Percentiles rank a stretch among this genome's conserved stretches.
These are phyloP conservation scores for Breynia disticha DNA, from an alignment of 441 rosid genomes.

Conservation along the genomic window DNA sequence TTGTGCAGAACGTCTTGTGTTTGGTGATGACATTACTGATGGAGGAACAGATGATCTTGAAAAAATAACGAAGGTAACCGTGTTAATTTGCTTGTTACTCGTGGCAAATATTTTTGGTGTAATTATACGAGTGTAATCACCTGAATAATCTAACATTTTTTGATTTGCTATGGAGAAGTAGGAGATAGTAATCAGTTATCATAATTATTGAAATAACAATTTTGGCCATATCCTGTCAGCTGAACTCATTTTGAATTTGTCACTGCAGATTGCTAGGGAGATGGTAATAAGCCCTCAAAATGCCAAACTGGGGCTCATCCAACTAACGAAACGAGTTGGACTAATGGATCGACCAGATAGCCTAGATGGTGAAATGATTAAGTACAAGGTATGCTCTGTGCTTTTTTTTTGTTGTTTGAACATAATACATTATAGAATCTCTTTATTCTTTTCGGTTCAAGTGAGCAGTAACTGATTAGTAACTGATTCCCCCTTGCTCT, in stretches of 20 bases:
- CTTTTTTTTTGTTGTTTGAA: conserved; percentile 7
- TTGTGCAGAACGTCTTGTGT: conserved; percentile 82
- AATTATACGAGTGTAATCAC: background rate
- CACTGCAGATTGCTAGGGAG: conserved; percentile 82
- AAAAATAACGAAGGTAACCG: conserved; percentile 76
- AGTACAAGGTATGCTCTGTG: conserved; percentile 51
- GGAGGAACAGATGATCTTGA: conserved; percentile 91
- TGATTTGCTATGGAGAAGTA: too few relatives aligned
- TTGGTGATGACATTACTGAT: conserved; percentile 84
- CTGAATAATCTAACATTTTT: background rate
- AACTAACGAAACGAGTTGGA: conserved; percentile 67
- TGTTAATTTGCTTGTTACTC: background rate
- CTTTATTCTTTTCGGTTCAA: background rate
- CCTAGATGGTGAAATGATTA: conserved; percentile 66
- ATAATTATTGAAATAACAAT: background rate
- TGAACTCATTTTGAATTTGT: conserved; percentile 9
- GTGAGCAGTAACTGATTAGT: background rate
- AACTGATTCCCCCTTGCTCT: conserved; percentile 12
- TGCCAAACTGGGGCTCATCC: conserved; percentile 65
- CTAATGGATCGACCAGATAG: conserved; percentile 61
- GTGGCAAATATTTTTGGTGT: background rate
- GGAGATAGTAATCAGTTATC: too few relatives aligned
- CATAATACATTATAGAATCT: background rate
- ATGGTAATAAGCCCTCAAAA: conserved; percentile 98
- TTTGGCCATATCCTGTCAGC: background rate